phyloP scores from a whole-genome alignment of 495 filamentous ascomycete species.

The Hyaloscypha hepaticicola region DNA sequence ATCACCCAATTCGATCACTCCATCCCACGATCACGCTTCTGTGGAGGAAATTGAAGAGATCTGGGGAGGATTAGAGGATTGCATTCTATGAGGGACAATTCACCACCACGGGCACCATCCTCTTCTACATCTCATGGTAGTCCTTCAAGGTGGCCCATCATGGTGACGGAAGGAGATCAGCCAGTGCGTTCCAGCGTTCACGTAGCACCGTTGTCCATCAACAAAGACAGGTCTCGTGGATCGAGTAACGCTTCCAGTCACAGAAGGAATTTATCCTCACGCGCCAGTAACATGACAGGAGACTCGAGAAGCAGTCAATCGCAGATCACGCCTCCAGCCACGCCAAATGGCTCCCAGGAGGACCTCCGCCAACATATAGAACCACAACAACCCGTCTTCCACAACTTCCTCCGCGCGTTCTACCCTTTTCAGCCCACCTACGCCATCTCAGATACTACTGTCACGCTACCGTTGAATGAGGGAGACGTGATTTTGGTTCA shows the following conservation, averaged over 20 bases:
- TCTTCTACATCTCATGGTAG: conserved; percentile 27
- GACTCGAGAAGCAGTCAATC: conserved; percentile 35
- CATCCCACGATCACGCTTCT: neutral
- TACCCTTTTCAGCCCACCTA: conserved; percentile 85
- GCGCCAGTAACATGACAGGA: conserved; percentile 42
- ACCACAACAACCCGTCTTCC: conserved; percentile 64
- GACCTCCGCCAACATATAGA: conserved; percentile 50
- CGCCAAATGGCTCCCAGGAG: conserved; percentile 63
- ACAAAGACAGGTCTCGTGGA: conserved; percentile 57
- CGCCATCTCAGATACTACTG: conserved; percentile 66
- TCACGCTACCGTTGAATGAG: conserved; percentile 82
- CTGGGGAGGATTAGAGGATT: conserved; percentile 5
- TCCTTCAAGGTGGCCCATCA: conserved; percentile 28
- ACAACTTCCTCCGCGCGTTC: conserved; percentile 95
- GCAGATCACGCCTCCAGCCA: conserved; percentile 67
- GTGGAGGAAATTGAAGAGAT: neutral
- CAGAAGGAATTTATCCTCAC: conserved; percentile 38
- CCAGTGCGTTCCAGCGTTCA: conserved; percentile 57
- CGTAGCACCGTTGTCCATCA: conserved; percentile 73
- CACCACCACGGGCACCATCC: conserved; percentile 8
- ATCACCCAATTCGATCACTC: conserved; percentile 2
- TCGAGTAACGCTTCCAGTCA: conserved; percentile 42
- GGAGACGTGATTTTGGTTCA: conserved; percentile 95
- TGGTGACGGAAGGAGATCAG: conserved; percentile 52
- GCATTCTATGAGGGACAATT: neutral